Conservation (phyloP, 2,329 filamentous ascomycete species). For the Stromatinia cepivora region DNA sequence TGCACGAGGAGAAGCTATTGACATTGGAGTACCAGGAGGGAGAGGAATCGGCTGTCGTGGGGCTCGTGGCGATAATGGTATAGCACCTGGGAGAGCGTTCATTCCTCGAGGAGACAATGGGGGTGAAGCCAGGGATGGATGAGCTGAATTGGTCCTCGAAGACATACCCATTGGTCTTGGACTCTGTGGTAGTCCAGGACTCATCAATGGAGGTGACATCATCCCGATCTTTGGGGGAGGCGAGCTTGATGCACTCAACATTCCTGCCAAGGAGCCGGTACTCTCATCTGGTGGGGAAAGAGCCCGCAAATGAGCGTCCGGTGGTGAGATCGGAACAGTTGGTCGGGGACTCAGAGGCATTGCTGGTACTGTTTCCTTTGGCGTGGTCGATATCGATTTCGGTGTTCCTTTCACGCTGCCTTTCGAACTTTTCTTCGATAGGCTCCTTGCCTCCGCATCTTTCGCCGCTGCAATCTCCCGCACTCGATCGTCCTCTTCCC, state of each 20-base stretch:
- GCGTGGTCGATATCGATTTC: slow-evolving; percentile 45
- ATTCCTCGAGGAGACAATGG: slow-evolving; percentile 64
- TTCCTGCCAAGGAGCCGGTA: slow-evolving; percentile 53
- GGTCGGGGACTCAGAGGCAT: slow-evolving; percentile 46
- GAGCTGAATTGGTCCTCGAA: slow-evolving; percentile 51
- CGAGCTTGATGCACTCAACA: slow-evolving; percentile 45
- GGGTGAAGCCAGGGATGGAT: slow-evolving; percentile 57
- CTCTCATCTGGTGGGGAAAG: slow-evolving; percentile 41
- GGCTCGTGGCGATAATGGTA: slow-evolving; percentile 69
- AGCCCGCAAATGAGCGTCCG: slow-evolving; percentile 38
- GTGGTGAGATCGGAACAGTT: slow-evolving; percentile 39
- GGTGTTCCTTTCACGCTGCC: slow-evolving; percentile 45
- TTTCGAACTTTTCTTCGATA: slow-evolving; percentile 70
- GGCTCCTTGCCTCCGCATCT: slow-evolving; percentile 69
- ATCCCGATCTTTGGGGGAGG: slow-evolving; percentile 28
- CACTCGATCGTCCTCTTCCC: slow-evolving; percentile 82
- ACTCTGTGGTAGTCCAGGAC: slow-evolving; percentile 60
- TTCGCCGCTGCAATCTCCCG: slow-evolving; percentile 67
- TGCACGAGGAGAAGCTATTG: slow-evolving; percentile 53
- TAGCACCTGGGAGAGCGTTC: slow-evolving; percentile 46
- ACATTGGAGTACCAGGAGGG: slow-evolving; percentile 67
- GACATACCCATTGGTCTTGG: slow-evolving; percentile 59
- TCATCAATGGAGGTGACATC: slow-evolving; percentile 51
- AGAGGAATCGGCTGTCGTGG: slow-evolving; percentile 73
- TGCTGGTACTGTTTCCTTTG: slow-evolving; percentile 44